phyloP scores from a whole-genome alignment of 331 rosid genomes.

The Malus hybrid region DNA sequence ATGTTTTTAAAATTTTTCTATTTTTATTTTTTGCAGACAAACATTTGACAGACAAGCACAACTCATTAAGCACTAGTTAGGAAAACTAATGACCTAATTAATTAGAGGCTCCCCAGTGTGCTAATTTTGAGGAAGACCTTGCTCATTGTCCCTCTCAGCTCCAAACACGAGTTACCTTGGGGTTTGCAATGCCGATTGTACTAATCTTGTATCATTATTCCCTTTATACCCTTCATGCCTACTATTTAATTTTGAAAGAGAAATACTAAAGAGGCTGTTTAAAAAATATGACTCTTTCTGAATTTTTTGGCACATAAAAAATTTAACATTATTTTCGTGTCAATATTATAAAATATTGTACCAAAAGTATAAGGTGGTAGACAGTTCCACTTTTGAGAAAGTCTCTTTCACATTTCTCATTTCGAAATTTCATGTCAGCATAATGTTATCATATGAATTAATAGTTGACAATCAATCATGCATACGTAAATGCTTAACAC shows the following conservation, averaged over 20 bases:
- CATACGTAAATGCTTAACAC: no score
- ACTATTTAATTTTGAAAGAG: neutral
- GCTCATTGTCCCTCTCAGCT: constrained; percentile 52
- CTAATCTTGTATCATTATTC: constrained; percentile 16
- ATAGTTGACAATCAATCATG: neutral
- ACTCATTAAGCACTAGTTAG: constrained; percentile 71
- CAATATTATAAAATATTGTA: no score
- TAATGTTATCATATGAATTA: neutral
- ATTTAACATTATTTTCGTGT: no score
- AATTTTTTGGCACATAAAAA: no score
- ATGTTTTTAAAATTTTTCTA: neutral
- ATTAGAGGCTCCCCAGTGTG: constrained; percentile 41
- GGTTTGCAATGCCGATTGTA: constrained; percentile 26
- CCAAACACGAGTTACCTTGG: constrained; percentile 60
- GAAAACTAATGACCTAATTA: constrained; percentile 33
- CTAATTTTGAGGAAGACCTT: constrained; percentile 61
- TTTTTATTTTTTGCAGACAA: constrained; percentile 13
- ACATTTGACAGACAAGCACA: constrained; percentile 71
- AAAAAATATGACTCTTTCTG: accelerated
- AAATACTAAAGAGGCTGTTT: no score
- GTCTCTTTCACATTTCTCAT: no score
- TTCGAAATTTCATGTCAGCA: no score
- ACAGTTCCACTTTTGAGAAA: no score
- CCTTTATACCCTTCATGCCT: constrained; percentile 24
- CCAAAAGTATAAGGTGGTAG: no score